Conservation (phyloP, 495 filamentous ascomycete genomes). For the Talaromyces adpressus region DNA sequence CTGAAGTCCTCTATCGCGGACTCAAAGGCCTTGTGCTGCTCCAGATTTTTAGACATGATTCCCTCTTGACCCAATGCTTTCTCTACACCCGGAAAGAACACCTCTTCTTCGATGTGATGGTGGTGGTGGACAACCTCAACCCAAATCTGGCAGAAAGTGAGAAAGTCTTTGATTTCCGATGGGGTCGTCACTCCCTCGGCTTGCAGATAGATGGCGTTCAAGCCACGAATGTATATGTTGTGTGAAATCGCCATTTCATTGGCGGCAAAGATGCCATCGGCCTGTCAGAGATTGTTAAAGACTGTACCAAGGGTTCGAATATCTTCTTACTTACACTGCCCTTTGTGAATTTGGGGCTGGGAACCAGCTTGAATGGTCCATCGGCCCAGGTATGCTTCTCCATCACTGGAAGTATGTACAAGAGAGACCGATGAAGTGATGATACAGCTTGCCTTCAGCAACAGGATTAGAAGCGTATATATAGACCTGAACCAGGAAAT, state of each 20-base stretch:
- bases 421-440: neutral
- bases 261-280: neutral
- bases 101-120: constrained; percentile 34
- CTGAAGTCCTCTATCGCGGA: constrained; percentile 20
- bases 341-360: neutral
- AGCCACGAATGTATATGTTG: constrained; percentile 41
- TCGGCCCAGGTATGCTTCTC: neutral
- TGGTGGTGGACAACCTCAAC: constrained; percentile 27
- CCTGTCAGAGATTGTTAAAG: neutral
- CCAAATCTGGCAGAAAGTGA: constrained; percentile 8
- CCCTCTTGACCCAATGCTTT: constrained; percentile 22
- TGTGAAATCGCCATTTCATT: constrained; percentile 49
- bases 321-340: neutral
- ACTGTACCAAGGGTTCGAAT: neutral
- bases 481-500: neutral
- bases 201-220: constrained; percentile 51
- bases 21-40: constrained; percentile 31
- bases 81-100: constrained; percentile 30
- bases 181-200: constrained; percentile 21
- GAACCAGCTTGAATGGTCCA: neutral
- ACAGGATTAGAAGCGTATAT: neutral
- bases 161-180: constrained; percentile 15
- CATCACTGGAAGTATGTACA: neutral
- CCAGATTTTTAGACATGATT: constrained; percentile 34
- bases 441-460: neutral